Evolutionary conservation across 441 rosid genomes (phyloP).

Genomic region (Daphne laureola): DNA sequence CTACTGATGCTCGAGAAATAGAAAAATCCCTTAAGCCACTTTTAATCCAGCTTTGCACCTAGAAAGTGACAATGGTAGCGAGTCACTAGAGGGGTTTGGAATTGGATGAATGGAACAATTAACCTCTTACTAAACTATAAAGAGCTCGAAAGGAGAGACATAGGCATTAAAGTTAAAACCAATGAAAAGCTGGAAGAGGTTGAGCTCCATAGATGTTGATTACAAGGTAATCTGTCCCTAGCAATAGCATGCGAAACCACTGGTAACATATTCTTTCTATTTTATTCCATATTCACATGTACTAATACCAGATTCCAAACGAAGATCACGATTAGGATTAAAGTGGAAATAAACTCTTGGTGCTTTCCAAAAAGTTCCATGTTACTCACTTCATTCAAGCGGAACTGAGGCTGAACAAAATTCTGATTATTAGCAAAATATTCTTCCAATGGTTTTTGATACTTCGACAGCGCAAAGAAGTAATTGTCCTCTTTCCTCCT

Average conservation of each 20-base stretch:
- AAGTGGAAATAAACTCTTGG: not conserved
- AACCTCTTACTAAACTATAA: not conserved
- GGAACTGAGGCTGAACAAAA: slow-evolving; percentile 88
- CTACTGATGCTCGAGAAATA: slow-evolving; percentile 88
- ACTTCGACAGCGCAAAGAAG: slow-evolving; percentile 87
- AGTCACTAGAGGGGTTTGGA: not conserved
- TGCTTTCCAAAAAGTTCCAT: not conserved
- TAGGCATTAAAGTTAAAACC: too few relatives aligned
- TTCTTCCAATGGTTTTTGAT: slow-evolving; percentile 75
- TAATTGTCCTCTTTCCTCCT: slow-evolving; percentile 82
- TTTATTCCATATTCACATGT: too few relatives aligned
- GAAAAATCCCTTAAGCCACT: slow-evolving; percentile 87
- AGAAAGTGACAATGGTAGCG: slow-evolving; percentile 20
- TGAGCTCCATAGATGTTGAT: too few relatives aligned
- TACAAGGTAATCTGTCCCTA: too few relatives aligned
- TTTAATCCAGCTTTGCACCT: slow-evolving; percentile 94
- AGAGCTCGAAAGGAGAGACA: not conserved
- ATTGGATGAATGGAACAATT: not conserved
- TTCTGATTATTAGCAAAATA: slow-evolving; percentile 52
- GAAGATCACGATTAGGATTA: not conserved
- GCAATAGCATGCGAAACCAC: too few relatives aligned
- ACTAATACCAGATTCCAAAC: not conserved
- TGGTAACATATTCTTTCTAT: too few relatives aligned
- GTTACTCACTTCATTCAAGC: slow-evolving; percentile 68
- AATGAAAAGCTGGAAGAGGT: too few relatives aligned